Base-by-base conservation (phyloP, 2,329 filamentous ascomycete species). In the Ascochyta lentis region DNA sequence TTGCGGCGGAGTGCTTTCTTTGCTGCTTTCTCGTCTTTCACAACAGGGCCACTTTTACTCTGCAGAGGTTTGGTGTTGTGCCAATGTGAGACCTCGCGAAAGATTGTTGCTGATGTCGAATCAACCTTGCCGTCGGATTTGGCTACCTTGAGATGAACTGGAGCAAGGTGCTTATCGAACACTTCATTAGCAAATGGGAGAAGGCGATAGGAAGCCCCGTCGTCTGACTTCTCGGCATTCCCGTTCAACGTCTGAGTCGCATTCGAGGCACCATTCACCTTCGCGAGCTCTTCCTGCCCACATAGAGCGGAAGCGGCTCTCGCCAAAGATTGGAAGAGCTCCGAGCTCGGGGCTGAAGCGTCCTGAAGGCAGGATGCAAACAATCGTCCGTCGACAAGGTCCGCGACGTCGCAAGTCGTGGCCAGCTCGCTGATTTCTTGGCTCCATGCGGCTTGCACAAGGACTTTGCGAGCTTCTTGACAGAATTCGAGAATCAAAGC, bases 11-110 rank as follows among this genome's bases (percentile, higher is more conserved):
- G 49, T 70, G 73, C 54, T 26, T 67, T 67, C 49, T 67, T 69
- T 46, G 65, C 58, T 59, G 66, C 45, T 71, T 75, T 62, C 76
- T 66, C 64, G 68, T 77, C 50, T 59, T 70, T 50, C 53, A 67
- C 54, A 57, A 70, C 40, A 54, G 70, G 49, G 51, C 70, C 59
- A 59, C 63, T 62, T 50, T 62, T 33, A 46, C 79, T 79, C 4
- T 69, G 65, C 24, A 83, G 79, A 3, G 80, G 77, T 61, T 83
- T 85, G 31, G 81, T 77, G 50, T 85, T 86, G 61, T 89, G 86
- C 87, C 86, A 89, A 66, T 89, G 85, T 0, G 78, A 75, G 5
- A 81, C 70, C 57, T 83, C 80, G 27, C 73, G 73, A 63, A 82
- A 83, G 33, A 81, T 78, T 15, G 71, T 74, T 16, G 76, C 73